phyloP scores from a whole-genome alignment of 495 filamentous ascomycete genomes.

The Jackrogersella minutella region DNA sequence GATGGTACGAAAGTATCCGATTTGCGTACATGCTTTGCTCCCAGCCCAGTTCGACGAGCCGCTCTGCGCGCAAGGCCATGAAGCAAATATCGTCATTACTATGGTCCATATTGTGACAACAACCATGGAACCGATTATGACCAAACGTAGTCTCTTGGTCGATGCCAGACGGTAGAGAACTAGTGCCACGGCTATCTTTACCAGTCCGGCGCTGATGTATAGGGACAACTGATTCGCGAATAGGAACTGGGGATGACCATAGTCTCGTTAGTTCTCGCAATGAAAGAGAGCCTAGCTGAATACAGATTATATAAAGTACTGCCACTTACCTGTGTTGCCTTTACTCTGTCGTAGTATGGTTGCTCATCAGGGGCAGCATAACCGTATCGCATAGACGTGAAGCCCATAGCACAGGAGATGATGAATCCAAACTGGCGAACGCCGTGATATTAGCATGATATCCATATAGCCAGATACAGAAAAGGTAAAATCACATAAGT shows the following conservation, averaged over 20 bases:
- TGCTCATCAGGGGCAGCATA: slow-evolving; percentile 40
- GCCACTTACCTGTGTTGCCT: slow-evolving; percentile 27
- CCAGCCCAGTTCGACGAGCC: slow-evolving; percentile 43
- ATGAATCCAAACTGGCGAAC: slow-evolving; percentile 36
- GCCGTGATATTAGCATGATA: slow-evolving; percentile 6
- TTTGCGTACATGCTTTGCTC: slow-evolving; percentile 33
- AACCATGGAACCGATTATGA: slow-evolving; percentile 36
- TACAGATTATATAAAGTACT: background rate
- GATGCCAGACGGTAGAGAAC: slow-evolving; percentile 41
- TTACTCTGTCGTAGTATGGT: slow-evolving; percentile 32
- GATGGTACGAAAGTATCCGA: slow-evolving; percentile 43
- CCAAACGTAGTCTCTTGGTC: slow-evolving; percentile 29
- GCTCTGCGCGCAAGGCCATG: slow-evolving; percentile 40
- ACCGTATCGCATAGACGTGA: slow-evolving; percentile 41
- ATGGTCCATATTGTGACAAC: slow-evolving; percentile 41
- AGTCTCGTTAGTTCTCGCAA: slow-evolving; percentile 4
- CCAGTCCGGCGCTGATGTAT: slow-evolving; percentile 43
- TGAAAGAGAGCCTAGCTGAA: background rate
- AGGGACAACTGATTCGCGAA: slow-evolving; percentile 41
- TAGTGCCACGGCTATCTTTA: slow-evolving; percentile 43
- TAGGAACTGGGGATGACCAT: slow-evolving; percentile 24
- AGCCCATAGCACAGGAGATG: slow-evolving; percentile 40
- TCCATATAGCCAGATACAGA: background rate
- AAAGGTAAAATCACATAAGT: slow-evolving; percentile 35
- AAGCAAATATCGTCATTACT: slow-evolving; percentile 42